A percentile compares a stretch with the other conserved stretches of the same genome.
phyloP scores from a whole-genome alignment of 1,284 basidiomycete species.

The Fomitopsis palustris region DNA sequence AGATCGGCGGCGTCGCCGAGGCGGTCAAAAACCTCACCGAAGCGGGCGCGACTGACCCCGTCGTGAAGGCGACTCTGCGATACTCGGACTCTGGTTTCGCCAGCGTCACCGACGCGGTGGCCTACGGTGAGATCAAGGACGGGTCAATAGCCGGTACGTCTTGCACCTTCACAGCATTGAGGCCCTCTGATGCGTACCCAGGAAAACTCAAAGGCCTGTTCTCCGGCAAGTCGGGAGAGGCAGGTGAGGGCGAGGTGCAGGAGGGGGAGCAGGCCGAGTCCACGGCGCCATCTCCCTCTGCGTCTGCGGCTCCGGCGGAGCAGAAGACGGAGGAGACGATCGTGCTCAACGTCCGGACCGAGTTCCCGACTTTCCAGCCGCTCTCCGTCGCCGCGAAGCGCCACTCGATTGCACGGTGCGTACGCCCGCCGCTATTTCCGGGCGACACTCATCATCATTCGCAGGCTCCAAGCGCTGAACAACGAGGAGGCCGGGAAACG shows the following conservation, averaged over 20 bases:
- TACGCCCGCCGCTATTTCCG: conserved; percentile 17
- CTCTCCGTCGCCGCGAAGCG: conserved; percentile 76
- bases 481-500: conserved; percentile 74
- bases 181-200: conserved; percentile 23
- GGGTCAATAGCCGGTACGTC: conserved; percentile 67
- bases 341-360: conserved; percentile 57
- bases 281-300: conserved; percentile 17
- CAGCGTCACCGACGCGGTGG: conserved; percentile 72
- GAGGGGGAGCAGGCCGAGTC: conserved; percentile 20
- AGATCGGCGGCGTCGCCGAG: conserved; percentile 64
- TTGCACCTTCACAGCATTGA: conserved; percentile 4
- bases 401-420: conserved; percentile 61
- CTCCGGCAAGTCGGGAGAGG: conserved; percentile 45
- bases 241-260: conserved; percentile 13
- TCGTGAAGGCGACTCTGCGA: conserved; percentile 78
- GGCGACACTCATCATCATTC: neutral
- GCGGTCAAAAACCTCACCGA: conserved; percentile 76
- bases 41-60: conserved; percentile 63
- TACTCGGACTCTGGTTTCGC: conserved; percentile 85
- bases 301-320: conserved; percentile 24
- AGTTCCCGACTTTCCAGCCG: conserved; percentile 62
- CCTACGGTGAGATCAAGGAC: conserved; percentile 73
- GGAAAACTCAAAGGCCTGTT: conserved; percentile 87
- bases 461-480: conserved; percentile 78
- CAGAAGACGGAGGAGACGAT: conserved; percentile 50